Conservation (phyloP, 805 yeast genomes). For the Jamesozyma spencerorum region DNA sequence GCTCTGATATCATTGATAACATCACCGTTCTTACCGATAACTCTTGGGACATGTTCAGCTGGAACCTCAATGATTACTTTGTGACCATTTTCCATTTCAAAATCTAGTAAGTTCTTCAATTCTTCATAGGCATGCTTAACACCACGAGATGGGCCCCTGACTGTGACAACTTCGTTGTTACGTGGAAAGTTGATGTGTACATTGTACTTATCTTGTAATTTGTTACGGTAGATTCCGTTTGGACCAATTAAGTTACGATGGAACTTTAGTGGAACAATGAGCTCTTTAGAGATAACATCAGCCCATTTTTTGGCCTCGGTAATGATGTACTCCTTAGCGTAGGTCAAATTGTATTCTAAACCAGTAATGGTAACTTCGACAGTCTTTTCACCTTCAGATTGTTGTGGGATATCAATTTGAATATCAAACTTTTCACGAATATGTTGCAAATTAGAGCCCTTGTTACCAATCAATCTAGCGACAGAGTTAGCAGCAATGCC, state of each 20-base stretch:
- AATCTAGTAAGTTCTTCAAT: conserved; percentile 70
- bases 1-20: conserved; percentile 72
- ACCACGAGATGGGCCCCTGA: conserved; percentile 86
- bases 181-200: conserved; percentile 74
- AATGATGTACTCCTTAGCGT: conserved; percentile 51
- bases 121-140: conserved; percentile 79
- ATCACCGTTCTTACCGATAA: conserved; percentile 87
- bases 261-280: conserved; percentile 65
- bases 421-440: conserved; percentile 68
- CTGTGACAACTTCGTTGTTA: conserved; percentile 49
- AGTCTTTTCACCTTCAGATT: conserved; percentile 32
- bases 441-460: conserved; percentile 64
- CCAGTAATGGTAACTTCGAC: conserved; percentile 62
- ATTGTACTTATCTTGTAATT: conserved; percentile 79
- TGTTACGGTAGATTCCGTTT: conserved; percentile 68
- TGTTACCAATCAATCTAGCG: conserved; percentile 81
- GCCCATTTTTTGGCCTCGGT: conserved; percentile 65
- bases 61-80: conserved; percentile 60
- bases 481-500: conserved; percentile 59
- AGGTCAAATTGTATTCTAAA: conserved; percentile 65
- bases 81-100: conserved; percentile 80
- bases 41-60: conserved; percentile 61
- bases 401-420: conserved; percentile 58
- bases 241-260: conserved; percentile 81
- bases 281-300: conserved; percentile 60